Base-by-base conservation (phyloP, 345 rosid species). In the Punica granatum region DNA sequence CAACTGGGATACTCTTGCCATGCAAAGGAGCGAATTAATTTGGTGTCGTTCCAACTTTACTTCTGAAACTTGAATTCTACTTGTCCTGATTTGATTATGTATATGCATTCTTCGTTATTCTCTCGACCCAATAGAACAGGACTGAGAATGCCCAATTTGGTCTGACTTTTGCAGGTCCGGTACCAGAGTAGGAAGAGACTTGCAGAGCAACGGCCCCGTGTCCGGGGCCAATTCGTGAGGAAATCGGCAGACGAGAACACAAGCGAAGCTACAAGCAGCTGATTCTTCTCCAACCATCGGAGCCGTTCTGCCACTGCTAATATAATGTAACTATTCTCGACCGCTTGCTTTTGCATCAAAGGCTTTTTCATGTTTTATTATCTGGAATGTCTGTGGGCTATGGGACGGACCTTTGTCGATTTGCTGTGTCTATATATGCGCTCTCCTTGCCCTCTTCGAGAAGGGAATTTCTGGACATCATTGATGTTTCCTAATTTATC, bases 131-230 rank as follows among this genome's bases (percentile, higher is more conserved):
- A 61, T 2, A 2, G 16, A 1, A 33, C 23, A 61, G n/a, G n/a
- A n/a, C n/a, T n/a, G n/a, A n/a, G n/a, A n/a, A n/a, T 61, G 1
- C 41, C 26, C 13, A 61, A 32, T 16, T 35, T 21, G 13, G 7
- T 56, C 34, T 28, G 8, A 12, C n/a, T 33, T 63, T 65, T 81
- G 67, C 83, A 89, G 90, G 95, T 86, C 15, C 81, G 84, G 64
- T 86, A 82, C 49, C 79, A 86, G 63, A 89, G 87, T 79, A 64
- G 88, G 73, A 89, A 83, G 77, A 86, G 72, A 73, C 65, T 86
- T 62, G 90, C 88, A 48, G 92, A 83, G 67, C 90, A 85, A 69
- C 80, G 88, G 39, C 87, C 88, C 65, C 83, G 85, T 30, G 73
- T 82, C 69, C 80, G 75, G 58, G 90, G 92, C 37, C 92, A 86